Evolutionary conservation across 2,329 filamentous ascomycete genomes (phyloP), one percentile per base, ranked within the genome.

Genomic region (Fusarium napiforme): DNA sequence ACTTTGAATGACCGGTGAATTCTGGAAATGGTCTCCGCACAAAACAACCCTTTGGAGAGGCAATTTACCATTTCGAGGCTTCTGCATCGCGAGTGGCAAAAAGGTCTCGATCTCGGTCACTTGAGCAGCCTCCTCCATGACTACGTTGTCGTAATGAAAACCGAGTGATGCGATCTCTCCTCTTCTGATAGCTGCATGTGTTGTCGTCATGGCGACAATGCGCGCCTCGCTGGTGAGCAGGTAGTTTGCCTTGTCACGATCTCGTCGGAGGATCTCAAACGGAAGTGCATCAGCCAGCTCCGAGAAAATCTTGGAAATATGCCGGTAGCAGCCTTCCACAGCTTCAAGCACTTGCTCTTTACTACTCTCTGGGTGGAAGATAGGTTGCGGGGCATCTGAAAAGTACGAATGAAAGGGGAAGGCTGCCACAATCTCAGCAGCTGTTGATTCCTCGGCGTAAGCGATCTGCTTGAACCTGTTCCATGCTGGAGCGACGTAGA

Each of bases 101-200:
- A 99, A 98, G 73, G 94, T 97, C 81, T 99, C 96, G 50, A 98
- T 93, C 82, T 99, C 96, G 0, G 96, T 99, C 79, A 99, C 96
- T 80, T 99, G 96, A 18, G 96, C 96, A 9, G 96, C 96, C 86
- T 99, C 96, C 84, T 99, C 96, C 93, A 99, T 98, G 60, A 99
- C 88, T 18, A 99, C 93, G 73, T 97, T 99, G 85, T 98, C 95
- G 78, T 99, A 99, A 76, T 94, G 94, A 83, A 99, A 99, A 21
- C 95, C 95, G n/a, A 98, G 88, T 21, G 90, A 88, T 2, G 94
- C 93, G 77, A 99, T 98, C 78, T 98, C 96, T 72, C 94, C 91
- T 71, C 96, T 88, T 69, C 95, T 91, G 88, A 99, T 99, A 3
- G 96, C 96, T 9, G 96, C 97, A 82, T 99, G 96, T 0, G 97